Base-by-base conservation (phyloP, 108 stramenopile genomes). In the Skeletonema grethae region DNA sequence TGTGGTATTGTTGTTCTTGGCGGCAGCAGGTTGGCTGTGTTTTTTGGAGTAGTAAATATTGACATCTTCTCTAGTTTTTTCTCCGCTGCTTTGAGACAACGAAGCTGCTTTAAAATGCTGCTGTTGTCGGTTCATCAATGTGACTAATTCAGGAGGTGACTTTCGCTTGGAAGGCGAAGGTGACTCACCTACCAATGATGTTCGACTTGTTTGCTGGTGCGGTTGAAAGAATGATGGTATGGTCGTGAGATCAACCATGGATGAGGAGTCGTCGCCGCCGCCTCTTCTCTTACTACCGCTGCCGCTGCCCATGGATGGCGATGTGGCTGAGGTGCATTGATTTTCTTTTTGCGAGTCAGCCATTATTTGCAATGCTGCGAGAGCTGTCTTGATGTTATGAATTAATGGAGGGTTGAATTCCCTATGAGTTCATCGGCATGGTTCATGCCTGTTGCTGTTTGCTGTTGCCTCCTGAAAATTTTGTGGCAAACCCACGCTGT, bases 31-130 rank as follows among this genome's bases (percentile, higher is more conserved):
- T 53, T 28, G 25, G 1, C 25, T 28, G 25, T 28, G 25, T 28
- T 53, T 7, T 53, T 53, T 20, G 6, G 50, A 53, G 50, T 22
- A 4, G 20, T 53, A 0, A 53, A 53, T 53, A 6, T 53, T 53
- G 7, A 53, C 50, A 53, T 53, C 50, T 16, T 53, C 50, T 53
- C 50, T 53, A 24, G 20, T 53, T 7, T 53, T 53, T 24, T 53
- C 50, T 22, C 50, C 20, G 20, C 50, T 53, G 7, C 22, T 53
- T 53, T 53, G 50, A 53, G 50, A 53, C 16, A 20, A 22, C 2
- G 22, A 2, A 8, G 50, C 2, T 22, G 4, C 20, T 0, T 53
- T 6, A 20, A 24, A 22, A 22, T 53, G 22, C 8, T 53, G 46
- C 16, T 48, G 46, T 6, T 48, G 46, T 13, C 18, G 18, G 5